Percentiles rank a stretch among this genome's conserved stretches.
Evolutionary conservation across 129 eudicot species (phyloP).

Genomic region (carrot (Daucus carota)): DNA sequence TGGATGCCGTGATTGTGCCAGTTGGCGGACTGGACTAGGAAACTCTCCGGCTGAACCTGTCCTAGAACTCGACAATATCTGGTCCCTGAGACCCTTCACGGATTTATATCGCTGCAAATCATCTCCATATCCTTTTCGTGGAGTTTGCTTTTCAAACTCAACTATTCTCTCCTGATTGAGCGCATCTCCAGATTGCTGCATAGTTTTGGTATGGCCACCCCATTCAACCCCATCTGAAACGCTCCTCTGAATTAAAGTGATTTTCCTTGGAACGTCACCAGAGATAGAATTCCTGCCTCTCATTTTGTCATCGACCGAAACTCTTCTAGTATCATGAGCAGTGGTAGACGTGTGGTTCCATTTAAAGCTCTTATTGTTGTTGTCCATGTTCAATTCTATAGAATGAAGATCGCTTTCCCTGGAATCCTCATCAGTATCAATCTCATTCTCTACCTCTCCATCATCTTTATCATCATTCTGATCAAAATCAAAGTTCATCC

Average conservation of each 20-base stretch:
- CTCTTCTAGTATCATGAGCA: conserved; percentile 21
- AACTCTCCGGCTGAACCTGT: conserved; percentile 22
- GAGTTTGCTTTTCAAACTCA: conserved; percentile 28
- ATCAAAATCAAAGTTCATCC: conserved; percentile 23
- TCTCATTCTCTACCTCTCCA: conserved; percentile 51
- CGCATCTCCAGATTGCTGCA: conserved; percentile 28
- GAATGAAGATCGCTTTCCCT: conserved; percentile 80
- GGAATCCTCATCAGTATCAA: conserved; percentile 40
- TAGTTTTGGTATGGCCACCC: conserved; percentile 29
- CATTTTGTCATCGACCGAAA: conserved; percentile 28
- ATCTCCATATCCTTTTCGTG: conserved; percentile 41
- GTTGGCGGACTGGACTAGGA: conserved; percentile 26
- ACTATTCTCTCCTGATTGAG: conserved; percentile 18
- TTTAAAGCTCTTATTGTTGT: conserved; percentile 40
- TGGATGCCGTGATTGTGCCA: conserved; percentile 39
- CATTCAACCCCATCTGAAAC: conserved; percentile 63
- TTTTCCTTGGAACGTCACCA: conserved; percentile 50
- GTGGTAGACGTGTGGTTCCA: conserved; percentile 31
- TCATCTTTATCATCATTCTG: conserved; percentile 31
- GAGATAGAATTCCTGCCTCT: conserved; percentile 37
- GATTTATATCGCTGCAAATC: conserved; percentile 60
- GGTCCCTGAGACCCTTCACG: conserved; percentile 57
- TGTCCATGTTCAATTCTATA: conserved; percentile 58
- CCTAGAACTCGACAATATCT: conserved; percentile 40
- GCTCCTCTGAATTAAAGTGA: conserved; percentile 45